Percentiles rank a stretch among this genome's conserved stretches.
Evolutionary conservation across 352 stramenopile species (phyloP).

Genomic region (Phytophthora citrophthora): DNA sequence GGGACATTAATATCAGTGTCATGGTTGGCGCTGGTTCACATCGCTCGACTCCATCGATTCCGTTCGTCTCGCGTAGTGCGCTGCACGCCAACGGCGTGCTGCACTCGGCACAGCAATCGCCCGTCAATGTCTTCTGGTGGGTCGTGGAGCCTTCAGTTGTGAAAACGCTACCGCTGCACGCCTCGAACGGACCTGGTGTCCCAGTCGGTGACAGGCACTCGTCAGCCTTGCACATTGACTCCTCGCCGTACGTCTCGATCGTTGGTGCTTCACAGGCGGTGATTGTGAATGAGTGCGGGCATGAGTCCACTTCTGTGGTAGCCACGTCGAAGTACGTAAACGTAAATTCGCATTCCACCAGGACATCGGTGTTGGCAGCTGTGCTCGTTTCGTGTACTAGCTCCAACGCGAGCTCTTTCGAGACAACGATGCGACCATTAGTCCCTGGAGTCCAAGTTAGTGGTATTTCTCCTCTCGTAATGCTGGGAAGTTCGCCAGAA

Average conservation of each 20-base stretch:
- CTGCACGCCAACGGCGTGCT: constrained; percentile 8
- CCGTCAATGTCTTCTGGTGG: neutral
- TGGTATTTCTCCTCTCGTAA: neutral
- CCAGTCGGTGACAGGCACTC: constrained; percentile 7
- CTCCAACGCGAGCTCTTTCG: constrained; percentile 19
- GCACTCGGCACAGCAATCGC: constrained; percentile 14
- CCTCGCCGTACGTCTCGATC: constrained; percentile 3
- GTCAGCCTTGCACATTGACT: constrained; percentile 13
- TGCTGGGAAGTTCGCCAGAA: neutral
- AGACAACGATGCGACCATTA: constrained; percentile 5
- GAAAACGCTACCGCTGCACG: constrained; percentile 16
- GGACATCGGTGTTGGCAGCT: constrained; percentile 8
- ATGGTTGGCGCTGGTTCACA: neutral
- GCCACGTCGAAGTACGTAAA: constrained; percentile 15
- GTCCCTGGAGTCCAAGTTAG: neutral
- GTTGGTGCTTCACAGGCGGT: constrained; percentile 10
- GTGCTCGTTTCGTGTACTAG: constrained; percentile 13
- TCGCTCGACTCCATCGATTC: constrained; percentile 5
- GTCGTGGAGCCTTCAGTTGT: constrained; percentile 3
- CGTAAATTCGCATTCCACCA: constrained; percentile 20
- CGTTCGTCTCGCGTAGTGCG: constrained; percentile 3
- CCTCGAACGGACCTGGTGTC: constrained; percentile 9
- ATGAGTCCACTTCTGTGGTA: constrained; percentile 6
- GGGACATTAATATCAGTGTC: neutral
- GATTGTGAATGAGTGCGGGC: constrained; percentile 14